Evolutionary conservation across 1,139 yeast species (phyloP).

Genomic region (Suhomyces atakaporum): DNA sequence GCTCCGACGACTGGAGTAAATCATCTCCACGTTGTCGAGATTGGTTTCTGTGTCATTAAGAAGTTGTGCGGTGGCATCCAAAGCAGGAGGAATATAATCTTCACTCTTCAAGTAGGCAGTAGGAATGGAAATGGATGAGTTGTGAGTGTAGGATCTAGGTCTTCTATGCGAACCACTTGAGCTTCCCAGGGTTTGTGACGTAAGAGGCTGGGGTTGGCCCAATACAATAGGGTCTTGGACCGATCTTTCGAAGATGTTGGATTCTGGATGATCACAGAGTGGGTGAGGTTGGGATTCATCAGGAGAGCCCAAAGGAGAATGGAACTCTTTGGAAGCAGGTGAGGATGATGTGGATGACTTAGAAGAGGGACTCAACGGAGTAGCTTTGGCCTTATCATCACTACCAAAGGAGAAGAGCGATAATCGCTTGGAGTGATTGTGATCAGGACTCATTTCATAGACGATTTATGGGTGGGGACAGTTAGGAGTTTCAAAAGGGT

Average conservation of each 20-base stretch:
- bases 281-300: constrained; percentile 11
- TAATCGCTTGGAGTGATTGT: constrained; percentile 11
- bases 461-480: neutral
- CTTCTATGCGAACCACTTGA: constrained; percentile 19
- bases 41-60: constrained; percentile 58
- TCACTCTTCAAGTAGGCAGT: constrained; percentile 36
- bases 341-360: constrained; percentile 6
- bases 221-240: constrained; percentile 49
- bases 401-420: constrained; percentile 14
- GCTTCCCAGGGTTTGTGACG: constrained; percentile 9
- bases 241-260: constrained; percentile 61
- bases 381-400: constrained; percentile 8
- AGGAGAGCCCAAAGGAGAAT: constrained; percentile 8
- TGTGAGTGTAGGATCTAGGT: constrained; percentile 30
- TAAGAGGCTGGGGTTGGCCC: constrained; percentile 9
- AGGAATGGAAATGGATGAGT: constrained; percentile 23
- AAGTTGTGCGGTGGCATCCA: constrained; percentile 74
- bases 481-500: no score
- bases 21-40: constrained; percentile 69
- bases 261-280: constrained; percentile 45
- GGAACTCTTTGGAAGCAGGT: constrained; percentile 8
- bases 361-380: constrained; percentile 6
- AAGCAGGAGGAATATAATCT: constrained; percentile 79
- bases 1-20: constrained; percentile 62
- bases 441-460: neutral